phyloP scores from a whole-genome alignment of 495 filamentous ascomycete species.

The Daldinia caldariorum region DNA sequence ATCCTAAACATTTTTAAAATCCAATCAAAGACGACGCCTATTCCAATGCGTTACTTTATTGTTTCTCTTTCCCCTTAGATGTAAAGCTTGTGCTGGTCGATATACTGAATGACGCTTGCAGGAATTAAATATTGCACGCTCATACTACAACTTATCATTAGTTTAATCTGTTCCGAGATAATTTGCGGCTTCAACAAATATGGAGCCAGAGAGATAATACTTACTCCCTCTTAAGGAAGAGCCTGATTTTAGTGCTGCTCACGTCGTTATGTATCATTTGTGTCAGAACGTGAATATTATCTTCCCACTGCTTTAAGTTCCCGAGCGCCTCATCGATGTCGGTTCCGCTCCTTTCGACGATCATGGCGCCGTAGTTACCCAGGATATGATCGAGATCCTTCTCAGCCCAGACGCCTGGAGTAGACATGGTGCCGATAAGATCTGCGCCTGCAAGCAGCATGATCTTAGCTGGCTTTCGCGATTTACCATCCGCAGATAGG shows the following conservation, averaged over 20 bases:
- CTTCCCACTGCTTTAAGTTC: conserved; percentile 70
- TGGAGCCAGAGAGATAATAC: conserved; percentile 63
- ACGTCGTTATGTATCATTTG: conserved; percentile 93
- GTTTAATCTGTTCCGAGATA: conserved; percentile 46
- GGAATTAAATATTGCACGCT: conserved; percentile 65
- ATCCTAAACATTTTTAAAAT: conserved; percentile 8
- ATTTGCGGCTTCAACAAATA: conserved; percentile 44
- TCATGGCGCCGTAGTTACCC: conserved; percentile 86
- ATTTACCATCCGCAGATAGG: conserved; percentile 68
- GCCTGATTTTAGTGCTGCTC: conserved; percentile 85
- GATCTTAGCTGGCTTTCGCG: conserved; percentile 65
- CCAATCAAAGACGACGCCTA: background rate
- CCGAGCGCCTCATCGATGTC: conserved; percentile 85
- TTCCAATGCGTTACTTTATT: conserved; percentile 20
- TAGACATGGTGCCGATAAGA: conserved; percentile 75
- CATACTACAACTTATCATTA: conserved; percentile 24
- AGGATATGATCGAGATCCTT: conserved; percentile 88
- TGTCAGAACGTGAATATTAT: conserved; percentile 86
- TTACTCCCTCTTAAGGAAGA: conserved; percentile 85
- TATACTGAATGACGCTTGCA: conserved; percentile 77
- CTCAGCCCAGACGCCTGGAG: conserved; percentile 77
- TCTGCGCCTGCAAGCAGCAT: conserved; percentile 83
- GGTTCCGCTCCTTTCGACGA: conserved; percentile 89
- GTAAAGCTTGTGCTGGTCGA: conserved; percentile 78
- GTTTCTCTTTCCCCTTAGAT: conserved; percentile 51